Conservation (phyloP, 768 basidiomycete genomes). For the Rhizopogon vinicolor region DNA sequence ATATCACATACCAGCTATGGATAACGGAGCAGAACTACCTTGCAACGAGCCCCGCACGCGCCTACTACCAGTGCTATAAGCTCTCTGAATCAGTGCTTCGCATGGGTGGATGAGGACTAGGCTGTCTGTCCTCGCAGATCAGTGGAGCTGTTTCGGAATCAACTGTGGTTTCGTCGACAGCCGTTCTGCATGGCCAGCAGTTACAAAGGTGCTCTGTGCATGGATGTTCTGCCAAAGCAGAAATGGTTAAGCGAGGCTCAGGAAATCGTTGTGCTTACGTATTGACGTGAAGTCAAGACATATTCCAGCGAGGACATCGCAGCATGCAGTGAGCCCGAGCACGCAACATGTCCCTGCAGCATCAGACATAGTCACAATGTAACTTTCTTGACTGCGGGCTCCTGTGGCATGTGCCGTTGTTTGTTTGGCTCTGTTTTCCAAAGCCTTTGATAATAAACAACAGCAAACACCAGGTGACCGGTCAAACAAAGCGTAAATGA, state of each 20-base stretch:
- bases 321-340: slow-evolving; percentile 9
- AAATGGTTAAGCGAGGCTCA: not conserved
- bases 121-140: slow-evolving; percentile 15
- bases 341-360: slow-evolving; percentile 18
- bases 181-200: slow-evolving; percentile 11
- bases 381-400: not conserved
- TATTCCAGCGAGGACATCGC: slow-evolving; percentile 17
- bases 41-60: not conserved
- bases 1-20: not conserved
- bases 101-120: slow-evolving; percentile 21
- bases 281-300: slow-evolving; percentile 19
- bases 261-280: slow-evolving; percentile 10
- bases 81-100: not conserved
- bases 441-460: slow-evolving; percentile 7
- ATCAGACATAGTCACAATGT: slow-evolving; percentile 13
- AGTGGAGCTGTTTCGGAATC: slow-evolving; percentile 16
- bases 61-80: not conserved
- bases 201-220: slow-evolving; percentile 22
- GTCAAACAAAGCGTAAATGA: not conserved
- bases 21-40: too few species aligned
- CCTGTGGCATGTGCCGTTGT: not conserved
- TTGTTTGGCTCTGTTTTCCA: slow-evolving; percentile 7
- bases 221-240: slow-evolving; percentile 9
- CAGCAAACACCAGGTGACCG: not conserved
- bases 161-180: not conserved